Evolutionary conservation across 2,329 filamentous ascomycete genomes (phyloP).

Genomic region (Trichoderma gracile): DNA sequence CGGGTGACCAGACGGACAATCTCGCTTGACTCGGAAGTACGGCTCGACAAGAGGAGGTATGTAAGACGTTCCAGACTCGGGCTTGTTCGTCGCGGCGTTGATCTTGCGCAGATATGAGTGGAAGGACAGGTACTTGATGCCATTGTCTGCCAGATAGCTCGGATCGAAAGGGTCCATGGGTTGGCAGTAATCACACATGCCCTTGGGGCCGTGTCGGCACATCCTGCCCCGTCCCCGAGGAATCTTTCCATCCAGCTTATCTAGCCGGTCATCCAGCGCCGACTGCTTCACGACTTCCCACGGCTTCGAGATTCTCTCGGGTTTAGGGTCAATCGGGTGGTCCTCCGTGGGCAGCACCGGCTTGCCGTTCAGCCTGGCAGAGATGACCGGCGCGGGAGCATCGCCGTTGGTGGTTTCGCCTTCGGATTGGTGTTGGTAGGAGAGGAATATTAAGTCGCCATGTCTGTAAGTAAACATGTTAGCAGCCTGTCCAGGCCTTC

Average conservation of each 20-base stretch:
- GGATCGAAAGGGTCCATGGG: slow-evolving; percentile 90
- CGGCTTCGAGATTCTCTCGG: slow-evolving; percentile 47
- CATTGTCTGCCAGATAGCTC: slow-evolving; percentile 88
- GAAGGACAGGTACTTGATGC: slow-evolving; percentile 98
- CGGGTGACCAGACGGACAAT: slow-evolving; percentile 91
- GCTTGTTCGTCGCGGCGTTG: slow-evolving; percentile 94
- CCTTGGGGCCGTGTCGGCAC: slow-evolving; percentile 94
- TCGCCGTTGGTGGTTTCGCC: slow-evolving; percentile 41
- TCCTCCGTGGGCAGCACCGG: slow-evolving; percentile 70
- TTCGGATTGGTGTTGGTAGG: slow-evolving; percentile 64
- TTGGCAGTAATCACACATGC: slow-evolving; percentile 99
- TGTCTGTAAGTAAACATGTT: slow-evolving; percentile 56
- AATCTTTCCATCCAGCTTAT: slow-evolving; percentile 89
- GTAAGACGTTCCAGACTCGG: slow-evolving; percentile 88
- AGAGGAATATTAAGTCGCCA: slow-evolving; percentile 87
- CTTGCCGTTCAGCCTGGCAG: slow-evolving; percentile 76
- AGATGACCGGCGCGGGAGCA: slow-evolving; percentile 45
- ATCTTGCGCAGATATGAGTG: slow-evolving; percentile 93
- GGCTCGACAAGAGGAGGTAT: slow-evolving; percentile 94
- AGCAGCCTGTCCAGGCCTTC: slow-evolving; percentile 22
- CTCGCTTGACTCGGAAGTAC: slow-evolving; percentile 81
- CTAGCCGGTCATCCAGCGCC: slow-evolving; percentile 79
- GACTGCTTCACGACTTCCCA: slow-evolving; percentile 94
- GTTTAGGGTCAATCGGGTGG: slow-evolving; percentile 69
- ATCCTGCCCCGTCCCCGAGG: slow-evolving; percentile 76